Evolutionary conservation across 768 basidiomycete genomes (phyloP), one percentile per base, ranked within the genome.

Genomic region (Leccinum sublutescens): DNA sequence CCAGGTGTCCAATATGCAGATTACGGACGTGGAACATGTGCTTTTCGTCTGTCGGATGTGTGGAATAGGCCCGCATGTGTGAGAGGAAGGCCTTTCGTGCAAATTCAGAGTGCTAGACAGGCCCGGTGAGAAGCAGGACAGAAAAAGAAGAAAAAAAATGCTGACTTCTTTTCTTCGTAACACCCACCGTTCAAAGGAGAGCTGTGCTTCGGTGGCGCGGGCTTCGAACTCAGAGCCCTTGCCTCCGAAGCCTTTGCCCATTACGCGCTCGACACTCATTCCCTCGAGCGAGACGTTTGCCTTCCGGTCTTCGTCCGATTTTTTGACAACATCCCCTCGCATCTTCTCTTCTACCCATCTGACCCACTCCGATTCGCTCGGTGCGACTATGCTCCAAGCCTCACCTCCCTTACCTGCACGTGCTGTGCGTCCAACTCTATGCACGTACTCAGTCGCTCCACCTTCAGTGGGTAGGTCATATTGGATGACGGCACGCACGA

Each of bases 401-500:
- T 98, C 93, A 60, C 97, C 97, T 25, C 93, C 91, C 64, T 89
- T 91, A 14, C 97, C 97, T 8, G 90, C 95, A 72, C 97, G 93
- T 14, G 97, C 97, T 3, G 97, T 99, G 53, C 97, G 87, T 29
- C 97, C 97, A 8, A 98, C 93, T 50, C 97, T 85, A 76, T 99
- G 97, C 10, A 99, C 87, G 66, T 99, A 98, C 71, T 99, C 97
- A 11, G 89, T 97, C 27, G 88, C 87, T 10, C 97, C 96, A 17
- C 95, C 92, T 78, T 99, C 97, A 0, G 97, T 98, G 1, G 97
- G 96, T 21, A 98, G 83, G 71, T 99, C 97, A 68, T 97, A 97
- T 69, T 99, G 97, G 33, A 98, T 77, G 61, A 99, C 95, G 3
- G 93, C 91, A 36, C 89, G 87, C 7, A 98, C 95, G n/a, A 91